phyloP scores from a whole-genome alignment of 495 filamentous ascomycete genomes.

The Oleoguttula mirabilis region DNA sequence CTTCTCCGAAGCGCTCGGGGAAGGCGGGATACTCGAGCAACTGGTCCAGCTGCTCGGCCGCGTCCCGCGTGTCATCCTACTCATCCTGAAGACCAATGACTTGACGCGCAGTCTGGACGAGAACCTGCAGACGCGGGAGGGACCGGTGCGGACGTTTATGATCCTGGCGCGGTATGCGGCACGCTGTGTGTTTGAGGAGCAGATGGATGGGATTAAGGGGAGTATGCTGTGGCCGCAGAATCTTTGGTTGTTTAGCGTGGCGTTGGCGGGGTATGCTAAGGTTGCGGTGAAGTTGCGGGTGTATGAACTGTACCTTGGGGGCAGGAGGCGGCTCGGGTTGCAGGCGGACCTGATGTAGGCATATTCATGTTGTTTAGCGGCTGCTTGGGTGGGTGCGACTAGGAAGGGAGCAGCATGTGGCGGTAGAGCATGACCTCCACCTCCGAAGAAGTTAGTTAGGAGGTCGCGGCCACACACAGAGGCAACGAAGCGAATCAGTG shows the following conservation, averaged over 20 bases:
- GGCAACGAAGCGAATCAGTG: too few relatives aligned
- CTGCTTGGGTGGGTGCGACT: too few relatives aligned
- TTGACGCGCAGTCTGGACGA: constrained; percentile 90
- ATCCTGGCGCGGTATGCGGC: constrained; percentile 91
- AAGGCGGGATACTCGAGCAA: constrained; percentile 76
- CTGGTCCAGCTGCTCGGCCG: constrained; percentile 79
- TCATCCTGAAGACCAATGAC: constrained; percentile 98
- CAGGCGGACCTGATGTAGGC: constrained; percentile 5
- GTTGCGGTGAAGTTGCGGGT: constrained; percentile 51
- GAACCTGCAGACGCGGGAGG: constrained; percentile 77
- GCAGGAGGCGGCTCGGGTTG: constrained; percentile 37
- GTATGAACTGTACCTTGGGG: constrained; percentile 48
- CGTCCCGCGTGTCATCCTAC: constrained; percentile 80
- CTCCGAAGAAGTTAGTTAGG: too few relatives aligned
- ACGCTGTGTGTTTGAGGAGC: constrained; percentile 75
- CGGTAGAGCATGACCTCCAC: too few relatives aligned
- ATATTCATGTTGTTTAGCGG: too few relatives aligned
- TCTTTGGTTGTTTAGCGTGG: constrained; percentile 41
- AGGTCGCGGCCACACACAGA: too few relatives aligned
- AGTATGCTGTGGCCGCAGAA: constrained; percentile 45
- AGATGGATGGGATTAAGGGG: constrained; percentile 61
- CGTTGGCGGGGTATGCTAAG: constrained; percentile 47
- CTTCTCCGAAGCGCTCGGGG: constrained; percentile 69
- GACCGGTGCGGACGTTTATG: constrained; percentile 77
- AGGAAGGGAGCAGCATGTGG: too few relatives aligned